Evolutionary conservation across 2,329 filamentous ascomycete species (phyloP).

Genomic region (Pestalotiopsis sp.): DNA sequence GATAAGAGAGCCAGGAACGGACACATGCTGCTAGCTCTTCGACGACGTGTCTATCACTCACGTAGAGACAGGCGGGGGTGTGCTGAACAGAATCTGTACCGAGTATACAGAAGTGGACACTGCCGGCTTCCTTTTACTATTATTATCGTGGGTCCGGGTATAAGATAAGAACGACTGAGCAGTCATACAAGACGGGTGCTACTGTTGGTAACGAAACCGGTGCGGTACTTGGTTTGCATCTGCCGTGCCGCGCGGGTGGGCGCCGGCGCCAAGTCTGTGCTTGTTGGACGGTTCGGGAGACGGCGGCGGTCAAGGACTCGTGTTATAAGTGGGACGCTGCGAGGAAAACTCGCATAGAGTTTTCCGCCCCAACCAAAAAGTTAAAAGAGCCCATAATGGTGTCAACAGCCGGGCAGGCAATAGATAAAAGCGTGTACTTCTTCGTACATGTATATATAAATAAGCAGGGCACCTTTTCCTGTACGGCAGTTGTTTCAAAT

Average conservation of each 20-base stretch:
- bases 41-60: too few relatives aligned
- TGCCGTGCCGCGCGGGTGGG: neutral
- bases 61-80: too few relatives aligned
- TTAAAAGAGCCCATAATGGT: too few relatives aligned
- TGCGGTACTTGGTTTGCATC: neutral
- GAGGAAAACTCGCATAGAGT: neutral
- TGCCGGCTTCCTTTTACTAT: neutral
- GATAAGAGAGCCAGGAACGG: neutral
- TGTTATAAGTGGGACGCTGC: neutral
- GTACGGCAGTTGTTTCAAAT: neutral
- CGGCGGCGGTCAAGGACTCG: conserved; percentile 1
- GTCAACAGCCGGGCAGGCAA: neutral
- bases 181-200: neutral
- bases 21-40: neutral
- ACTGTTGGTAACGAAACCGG: too few relatives aligned
- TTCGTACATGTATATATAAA: neutral
- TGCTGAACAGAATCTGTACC: too few relatives aligned
- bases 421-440: neutral
- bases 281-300: conserved; percentile 1
- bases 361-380: neutral
- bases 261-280: conserved; percentile 1
- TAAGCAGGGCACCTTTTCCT: neutral
- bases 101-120: too few relatives aligned
- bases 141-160: neutral
- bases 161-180: neutral